Percentiles rank a stretch among this genome's conserved stretches.
Evolutionary conservation across 2,329 filamentous ascomycete species (phyloP).

Genomic region (Nigrospora osmanthi): DNA sequence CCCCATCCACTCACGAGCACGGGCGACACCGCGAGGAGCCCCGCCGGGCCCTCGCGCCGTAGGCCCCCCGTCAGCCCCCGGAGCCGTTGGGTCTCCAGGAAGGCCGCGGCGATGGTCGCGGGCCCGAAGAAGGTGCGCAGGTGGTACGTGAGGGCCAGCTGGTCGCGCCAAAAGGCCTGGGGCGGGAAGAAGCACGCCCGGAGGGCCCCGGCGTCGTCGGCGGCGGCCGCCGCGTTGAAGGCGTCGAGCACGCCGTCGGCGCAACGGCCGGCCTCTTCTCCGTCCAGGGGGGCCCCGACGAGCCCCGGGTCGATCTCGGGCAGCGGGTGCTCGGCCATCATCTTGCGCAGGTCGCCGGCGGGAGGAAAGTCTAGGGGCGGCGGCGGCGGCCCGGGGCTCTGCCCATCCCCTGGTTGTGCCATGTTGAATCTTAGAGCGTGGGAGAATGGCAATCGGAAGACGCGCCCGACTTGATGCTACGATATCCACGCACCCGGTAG

Average conservation of each 20-base stretch:
- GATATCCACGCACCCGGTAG: too few relatives aligned
- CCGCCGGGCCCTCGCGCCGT: constrained; percentile 6
- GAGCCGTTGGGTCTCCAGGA: constrained; percentile 11
- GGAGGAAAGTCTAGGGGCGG: constrained; percentile 5
- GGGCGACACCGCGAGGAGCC: constrained; percentile 7
- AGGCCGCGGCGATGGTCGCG: constrained; percentile 12
- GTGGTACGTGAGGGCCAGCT: constrained; percentile 26
- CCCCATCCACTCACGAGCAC: too few relatives aligned
- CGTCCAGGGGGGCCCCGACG: constrained; percentile 3
- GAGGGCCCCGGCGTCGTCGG: constrained; percentile 12
- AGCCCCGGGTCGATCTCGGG: constrained; percentile 10
- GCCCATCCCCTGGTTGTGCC: too few relatives aligned
- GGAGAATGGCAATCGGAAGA: too few relatives aligned
- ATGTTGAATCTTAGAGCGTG: too few relatives aligned
- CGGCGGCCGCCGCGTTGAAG: constrained; percentile 11
- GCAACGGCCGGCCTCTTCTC: constrained; percentile 4
- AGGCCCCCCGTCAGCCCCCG: constrained; percentile 8
- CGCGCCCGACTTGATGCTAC: too few relatives aligned
- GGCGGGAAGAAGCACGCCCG: constrained; percentile 17
- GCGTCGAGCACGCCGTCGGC: constrained; percentile 7
- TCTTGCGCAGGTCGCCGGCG: constrained; percentile 11
- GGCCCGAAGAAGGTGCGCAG: constrained; percentile 22
- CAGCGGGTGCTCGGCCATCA: constrained; percentile 16
- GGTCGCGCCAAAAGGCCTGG: constrained; percentile 28
- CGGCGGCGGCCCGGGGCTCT: neutral